phyloP scores from a whole-genome alignment of 352 stramenopile genomes.

The Pythium pyrilobum region DNA sequence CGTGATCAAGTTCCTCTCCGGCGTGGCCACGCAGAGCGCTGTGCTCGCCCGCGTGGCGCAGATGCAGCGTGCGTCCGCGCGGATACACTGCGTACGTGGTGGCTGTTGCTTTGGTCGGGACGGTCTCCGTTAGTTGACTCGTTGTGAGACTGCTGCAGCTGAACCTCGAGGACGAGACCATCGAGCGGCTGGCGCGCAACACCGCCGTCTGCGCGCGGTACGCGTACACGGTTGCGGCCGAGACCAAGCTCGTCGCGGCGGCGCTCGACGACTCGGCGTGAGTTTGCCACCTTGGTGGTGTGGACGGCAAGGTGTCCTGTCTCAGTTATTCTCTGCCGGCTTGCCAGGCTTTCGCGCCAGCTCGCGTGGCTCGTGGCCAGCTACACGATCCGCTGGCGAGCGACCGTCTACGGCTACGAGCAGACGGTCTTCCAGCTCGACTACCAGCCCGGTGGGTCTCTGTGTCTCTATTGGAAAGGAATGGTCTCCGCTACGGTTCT shows the following conservation, averaged over 20 bases:
- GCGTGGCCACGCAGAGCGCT: constrained; percentile 5
- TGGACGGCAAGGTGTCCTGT: neutral
- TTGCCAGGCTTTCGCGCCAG: constrained; percentile 30
- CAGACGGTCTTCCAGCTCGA: constrained; percentile 42
- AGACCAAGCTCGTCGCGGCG: neutral
- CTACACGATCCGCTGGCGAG: constrained; percentile 44
- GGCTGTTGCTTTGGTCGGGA: too few relatives aligned
- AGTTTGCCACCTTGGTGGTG: neutral
- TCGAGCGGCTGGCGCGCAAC: constrained; percentile 30
- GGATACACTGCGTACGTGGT: constrained; percentile 6
- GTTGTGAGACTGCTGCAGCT: constrained; percentile 32
- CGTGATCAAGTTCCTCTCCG: constrained; percentile 13
- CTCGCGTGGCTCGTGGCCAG: constrained; percentile 30
- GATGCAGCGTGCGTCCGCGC: constrained; percentile 10
- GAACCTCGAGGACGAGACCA: constrained; percentile 30
- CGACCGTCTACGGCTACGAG: constrained; percentile 39
- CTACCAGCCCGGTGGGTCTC: constrained; percentile 34
- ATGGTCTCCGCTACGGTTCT: too few relatives aligned
- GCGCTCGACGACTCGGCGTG: constrained; percentile 18
- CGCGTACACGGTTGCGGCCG: constrained; percentile 23
- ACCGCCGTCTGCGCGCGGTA: constrained; percentile 32
- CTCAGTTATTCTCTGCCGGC: too few relatives aligned
- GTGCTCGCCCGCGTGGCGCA: constrained; percentile 12
- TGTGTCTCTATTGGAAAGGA: too few relatives aligned
- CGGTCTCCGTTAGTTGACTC: too few relatives aligned